Percentiles rank a stretch among this genome's conserved stretches.
phyloP scores from a whole-genome alignment of 2,329 filamentous ascomycete species.

The Westerdykella ornata region DNA sequence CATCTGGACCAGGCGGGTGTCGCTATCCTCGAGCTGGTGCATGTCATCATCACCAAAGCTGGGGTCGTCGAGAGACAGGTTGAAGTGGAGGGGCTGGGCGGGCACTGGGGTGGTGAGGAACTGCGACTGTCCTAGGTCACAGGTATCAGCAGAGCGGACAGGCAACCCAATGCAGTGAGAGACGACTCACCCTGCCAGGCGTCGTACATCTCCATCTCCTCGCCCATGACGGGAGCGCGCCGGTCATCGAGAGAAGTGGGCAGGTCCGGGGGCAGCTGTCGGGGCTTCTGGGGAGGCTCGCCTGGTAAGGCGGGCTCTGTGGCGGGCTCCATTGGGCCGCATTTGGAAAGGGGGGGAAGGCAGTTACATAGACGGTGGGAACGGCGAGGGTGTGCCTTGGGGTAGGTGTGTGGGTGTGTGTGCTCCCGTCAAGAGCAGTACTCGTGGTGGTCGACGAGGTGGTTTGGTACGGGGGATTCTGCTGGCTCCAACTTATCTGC shows the following conservation, averaged over 20 bases:
- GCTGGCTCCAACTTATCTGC: no score
- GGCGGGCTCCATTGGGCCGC: conserved; percentile 21
- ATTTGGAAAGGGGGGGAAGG: conserved; percentile 12
- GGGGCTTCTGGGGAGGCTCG: conserved; percentile 22
- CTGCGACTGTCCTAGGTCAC: conserved; percentile 73
- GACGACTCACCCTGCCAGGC: conserved; percentile 80
- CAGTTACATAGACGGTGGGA: background rate
- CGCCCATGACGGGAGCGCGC: conserved; percentile 58
- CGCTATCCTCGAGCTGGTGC: conserved; percentile 62
- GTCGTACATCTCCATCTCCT: conserved; percentile 96
- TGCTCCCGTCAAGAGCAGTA: conserved; percentile 6
- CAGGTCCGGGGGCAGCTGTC: conserved; percentile 69
- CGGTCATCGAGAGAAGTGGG: conserved; percentile 90
- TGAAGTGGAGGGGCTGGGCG: conserved; percentile 78
- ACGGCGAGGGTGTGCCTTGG: background rate
- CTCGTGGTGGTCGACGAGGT: no score
- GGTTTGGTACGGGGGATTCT: no score
- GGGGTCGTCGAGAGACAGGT: conserved; percentile 73
- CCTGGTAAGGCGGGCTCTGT: no score
- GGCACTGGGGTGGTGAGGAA: conserved; percentile 82
- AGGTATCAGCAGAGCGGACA: conserved; percentile 4
- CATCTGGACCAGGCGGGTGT: conserved; percentile 89
- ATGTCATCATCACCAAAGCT: conserved; percentile 62
- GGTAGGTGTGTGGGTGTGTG: conserved; percentile 6
- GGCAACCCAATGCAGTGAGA: conserved; percentile 6